A percentile compares a stretch with the other conserved stretches of the same genome.
These are phyloP conservation scores for Artemisia annua DNA, from an alignment of 129 eudicot species.

Conservation along the genomic window DNA sequence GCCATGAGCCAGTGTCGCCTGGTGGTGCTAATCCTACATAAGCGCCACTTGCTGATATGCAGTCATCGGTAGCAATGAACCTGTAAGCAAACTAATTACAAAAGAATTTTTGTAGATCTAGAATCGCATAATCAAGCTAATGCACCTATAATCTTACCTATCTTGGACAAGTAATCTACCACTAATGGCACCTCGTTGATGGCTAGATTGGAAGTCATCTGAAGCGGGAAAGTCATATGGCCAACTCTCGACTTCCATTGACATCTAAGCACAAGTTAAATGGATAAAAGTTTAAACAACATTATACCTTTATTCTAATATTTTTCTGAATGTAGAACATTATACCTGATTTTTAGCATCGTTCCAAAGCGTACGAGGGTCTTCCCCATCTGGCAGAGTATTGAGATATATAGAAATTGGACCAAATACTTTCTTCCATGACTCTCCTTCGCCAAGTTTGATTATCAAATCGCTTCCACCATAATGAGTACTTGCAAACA, in stretches of 20 bases:
- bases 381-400: slow-evolving; percentile 34
- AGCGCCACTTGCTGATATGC: slow-evolving; percentile 54
- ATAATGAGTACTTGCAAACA: slow-evolving; percentile 78
- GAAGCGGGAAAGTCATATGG: slow-evolving; percentile 78
- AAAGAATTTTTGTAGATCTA: no score
- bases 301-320: neutral
- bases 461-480: slow-evolving; percentile 70
- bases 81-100: slow-evolving; percentile 1
- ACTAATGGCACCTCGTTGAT: slow-evolving; percentile 55
- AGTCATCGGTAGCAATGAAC: slow-evolving; percentile 14
- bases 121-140: no score
- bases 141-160: slow-evolving; percentile 37
- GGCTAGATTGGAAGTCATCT: slow-evolving; percentile 56
- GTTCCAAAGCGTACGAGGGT: slow-evolving; percentile 65
- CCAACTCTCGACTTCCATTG: slow-evolving; percentile 56
- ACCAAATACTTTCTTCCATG: slow-evolving; percentile 92
- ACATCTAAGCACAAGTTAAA: slow-evolving; percentile 32
- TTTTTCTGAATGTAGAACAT: neutral
- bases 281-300: neutral
- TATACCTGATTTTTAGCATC: slow-evolving; percentile 62
- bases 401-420: slow-evolving; percentile 82
- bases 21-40: slow-evolving; percentile 76
- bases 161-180: slow-evolving; percentile 76
- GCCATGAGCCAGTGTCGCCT: slow-evolving; percentile 82
- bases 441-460: slow-evolving; percentile 61